Percentiles rank a stretch among this genome's conserved stretches.
Evolutionary conservation across 768 basidiomycete genomes (phyloP).

Genomic region (Termitomyces heimii): DNA sequence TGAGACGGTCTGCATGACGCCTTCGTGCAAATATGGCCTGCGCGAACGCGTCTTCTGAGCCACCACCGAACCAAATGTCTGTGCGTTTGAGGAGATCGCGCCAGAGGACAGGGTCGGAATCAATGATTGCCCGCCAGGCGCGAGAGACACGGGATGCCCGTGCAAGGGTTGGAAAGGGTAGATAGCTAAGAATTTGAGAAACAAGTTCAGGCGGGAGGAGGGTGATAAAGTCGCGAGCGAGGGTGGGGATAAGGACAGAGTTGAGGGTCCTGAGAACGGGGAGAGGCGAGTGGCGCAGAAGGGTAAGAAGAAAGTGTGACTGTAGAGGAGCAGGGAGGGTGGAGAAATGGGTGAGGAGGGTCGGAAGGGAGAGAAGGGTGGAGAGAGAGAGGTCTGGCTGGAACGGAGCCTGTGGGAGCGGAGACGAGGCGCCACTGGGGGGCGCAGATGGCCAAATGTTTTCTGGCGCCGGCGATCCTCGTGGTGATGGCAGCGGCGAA

Average conservation of each 20-base stretch:
- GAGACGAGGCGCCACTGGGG: slow-evolving; percentile 73
- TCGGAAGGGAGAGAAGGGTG: slow-evolving; percentile 81
- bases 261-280: slow-evolving; percentile 88
- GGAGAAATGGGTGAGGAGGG: slow-evolving; percentile 76
- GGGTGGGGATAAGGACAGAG: slow-evolving; percentile 81
- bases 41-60: slow-evolving; percentile 78
- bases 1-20: slow-evolving; percentile 31
- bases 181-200: slow-evolving; percentile 79
- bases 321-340: slow-evolving; percentile 77
- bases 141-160: slow-evolving; percentile 86
- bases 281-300: slow-evolving; percentile 87
- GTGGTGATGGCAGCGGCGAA: slow-evolving; percentile 80
- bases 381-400: slow-evolving; percentile 81
- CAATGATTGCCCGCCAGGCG: slow-evolving; percentile 88
- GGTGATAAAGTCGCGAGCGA: slow-evolving; percentile 92
- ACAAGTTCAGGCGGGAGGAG: slow-evolving; percentile 90
- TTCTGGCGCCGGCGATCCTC: slow-evolving; percentile 76
- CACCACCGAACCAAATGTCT: slow-evolving; percentile 85
- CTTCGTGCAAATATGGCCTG: slow-evolving; percentile 62
- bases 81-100: slow-evolving; percentile 77
- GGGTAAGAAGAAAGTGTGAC: slow-evolving; percentile 89
- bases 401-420: slow-evolving; percentile 61
- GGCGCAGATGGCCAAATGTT: slow-evolving; percentile 77
- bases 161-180: slow-evolving; percentile 77
- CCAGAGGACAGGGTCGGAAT: slow-evolving; percentile 89